Evolutionary conservation across 176 grass and related monocot species (phyloP).

Genomic region (Musa troglodytarum): DNA sequence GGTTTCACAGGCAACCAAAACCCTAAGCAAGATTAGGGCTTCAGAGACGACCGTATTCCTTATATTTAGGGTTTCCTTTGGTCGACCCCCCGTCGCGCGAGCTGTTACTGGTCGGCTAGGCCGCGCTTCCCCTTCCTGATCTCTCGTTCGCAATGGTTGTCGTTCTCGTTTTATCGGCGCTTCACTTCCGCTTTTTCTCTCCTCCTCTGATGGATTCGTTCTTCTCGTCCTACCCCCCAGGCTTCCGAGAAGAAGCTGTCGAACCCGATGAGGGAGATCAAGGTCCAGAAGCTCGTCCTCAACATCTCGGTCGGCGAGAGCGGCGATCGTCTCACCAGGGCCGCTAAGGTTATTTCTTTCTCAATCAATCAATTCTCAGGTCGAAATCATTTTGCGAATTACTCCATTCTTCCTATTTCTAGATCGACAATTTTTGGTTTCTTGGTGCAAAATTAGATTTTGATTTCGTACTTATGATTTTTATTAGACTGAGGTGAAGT

Average conservation of each 20-base stretch:
- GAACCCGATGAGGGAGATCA: conserved; percentile 6
- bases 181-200: not conserved
- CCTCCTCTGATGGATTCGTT: not conserved
- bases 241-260: conserved; percentile 4
- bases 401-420: not conserved
- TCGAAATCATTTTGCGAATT: not conserved
- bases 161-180: too few relatives aligned
- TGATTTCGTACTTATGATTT: not conserved
- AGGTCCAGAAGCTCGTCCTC: conserved; percentile 6
- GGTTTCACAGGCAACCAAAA: too few relatives aligned
- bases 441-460: not conserved
- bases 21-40: not conserved
- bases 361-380: not conserved
- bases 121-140: too few relatives aligned
- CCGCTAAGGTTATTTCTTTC: not conserved
- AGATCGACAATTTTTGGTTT: not conserved
- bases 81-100: not conserved
- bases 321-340: conserved; percentile 4
- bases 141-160: too few relatives aligned
- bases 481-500: not conserved
- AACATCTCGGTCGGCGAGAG: conserved; percentile 2
- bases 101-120: not conserved
- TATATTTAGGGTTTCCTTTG: not conserved
- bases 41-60: not conserved
- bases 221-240: not conserved